Evolutionary conservation across 2,329 filamentous ascomycete genomes (phyloP).

Genomic region (Arthrinium phaeospermum): DNA sequence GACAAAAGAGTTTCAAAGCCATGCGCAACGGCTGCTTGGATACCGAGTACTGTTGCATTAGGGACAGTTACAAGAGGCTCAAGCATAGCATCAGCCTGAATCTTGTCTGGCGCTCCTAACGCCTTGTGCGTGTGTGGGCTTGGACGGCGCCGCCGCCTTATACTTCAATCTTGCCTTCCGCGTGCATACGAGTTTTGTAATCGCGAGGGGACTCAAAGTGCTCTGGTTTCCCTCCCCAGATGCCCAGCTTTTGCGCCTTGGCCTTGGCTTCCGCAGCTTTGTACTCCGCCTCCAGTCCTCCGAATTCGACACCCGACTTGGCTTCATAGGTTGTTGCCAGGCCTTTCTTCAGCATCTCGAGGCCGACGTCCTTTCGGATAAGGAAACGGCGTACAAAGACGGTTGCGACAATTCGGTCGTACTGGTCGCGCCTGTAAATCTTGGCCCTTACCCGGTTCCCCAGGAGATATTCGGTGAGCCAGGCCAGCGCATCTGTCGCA

Average conservation of each 20-base stretch:
- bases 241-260: slow-evolving; percentile 67
- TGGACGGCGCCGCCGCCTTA: background rate
- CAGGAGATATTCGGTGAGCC: slow-evolving; percentile 76
- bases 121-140: background rate
- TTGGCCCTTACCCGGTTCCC: slow-evolving; percentile 79
- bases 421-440: slow-evolving; percentile 87
- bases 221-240: slow-evolving; percentile 74
- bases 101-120: background rate
- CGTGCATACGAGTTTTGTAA: slow-evolving; percentile 71
- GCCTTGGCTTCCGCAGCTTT: slow-evolving; percentile 70
- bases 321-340: slow-evolving; percentile 93
- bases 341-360: slow-evolving; percentile 86
- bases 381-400: slow-evolving; percentile 75
- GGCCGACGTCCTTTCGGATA: slow-evolving; percentile 78
- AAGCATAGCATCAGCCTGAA: background rate
- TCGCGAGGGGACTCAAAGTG: slow-evolving; percentile 83
- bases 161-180: slow-evolving; percentile 32
- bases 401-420: slow-evolving; percentile 86
- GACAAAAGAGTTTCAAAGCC: background rate
- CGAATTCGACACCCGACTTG: slow-evolving; percentile 88
- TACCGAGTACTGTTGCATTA: background rate
- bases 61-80: background rate
- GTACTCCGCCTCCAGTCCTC: slow-evolving; percentile 69
- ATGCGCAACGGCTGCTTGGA: background rate
- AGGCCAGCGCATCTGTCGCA: slow-evolving; percentile 78